These are phyloP conservation scores for Candida manassasensis DNA, from an alignment of 805 yeast species.

Conservation along the genomic window DNA sequence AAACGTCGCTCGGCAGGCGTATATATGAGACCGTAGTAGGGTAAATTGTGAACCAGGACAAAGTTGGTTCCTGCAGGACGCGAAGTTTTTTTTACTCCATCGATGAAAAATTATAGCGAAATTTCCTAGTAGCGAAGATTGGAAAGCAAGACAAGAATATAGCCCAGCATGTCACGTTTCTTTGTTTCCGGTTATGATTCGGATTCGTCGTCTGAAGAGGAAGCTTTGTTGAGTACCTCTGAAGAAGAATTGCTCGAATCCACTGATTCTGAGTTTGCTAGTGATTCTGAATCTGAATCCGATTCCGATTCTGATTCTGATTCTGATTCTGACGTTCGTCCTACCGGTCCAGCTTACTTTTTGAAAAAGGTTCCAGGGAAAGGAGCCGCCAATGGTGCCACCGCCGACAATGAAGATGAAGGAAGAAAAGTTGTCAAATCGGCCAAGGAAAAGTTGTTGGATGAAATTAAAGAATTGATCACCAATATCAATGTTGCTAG, in stretches of 20 bases:
- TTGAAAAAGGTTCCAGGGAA: conserved; percentile 47
- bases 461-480: conserved; percentile 69
- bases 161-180: conserved; percentile 76
- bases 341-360: conserved; percentile 51
- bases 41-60: too few relatives aligned
- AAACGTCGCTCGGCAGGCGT: too few relatives aligned
- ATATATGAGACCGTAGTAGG: too few relatives aligned
- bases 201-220: conserved; percentile 50
- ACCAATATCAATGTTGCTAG: conserved; percentile 66
- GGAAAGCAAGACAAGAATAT: not conserved
- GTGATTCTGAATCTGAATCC: conserved; percentile 24
- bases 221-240: conserved; percentile 49
- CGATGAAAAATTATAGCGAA: conserved; percentile 5
- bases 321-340: conserved; percentile 29
- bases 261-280: conserved; percentile 50
- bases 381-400: conserved; percentile 34
- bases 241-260: conserved; percentile 53
- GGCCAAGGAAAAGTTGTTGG: conserved; percentile 87
- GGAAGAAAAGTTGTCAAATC: conserved; percentile 84
- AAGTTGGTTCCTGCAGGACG: conserved; percentile 5
- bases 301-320: conserved; percentile 30
- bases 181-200: conserved; percentile 63
- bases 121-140: not conserved
- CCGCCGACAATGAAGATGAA: conserved; percentile 55
- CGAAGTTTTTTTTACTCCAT: conserved; percentile 4